Base-by-base conservation (phyloP, 2,329 filamentous ascomycete genomes). In the Cadophora gregata region DNA sequence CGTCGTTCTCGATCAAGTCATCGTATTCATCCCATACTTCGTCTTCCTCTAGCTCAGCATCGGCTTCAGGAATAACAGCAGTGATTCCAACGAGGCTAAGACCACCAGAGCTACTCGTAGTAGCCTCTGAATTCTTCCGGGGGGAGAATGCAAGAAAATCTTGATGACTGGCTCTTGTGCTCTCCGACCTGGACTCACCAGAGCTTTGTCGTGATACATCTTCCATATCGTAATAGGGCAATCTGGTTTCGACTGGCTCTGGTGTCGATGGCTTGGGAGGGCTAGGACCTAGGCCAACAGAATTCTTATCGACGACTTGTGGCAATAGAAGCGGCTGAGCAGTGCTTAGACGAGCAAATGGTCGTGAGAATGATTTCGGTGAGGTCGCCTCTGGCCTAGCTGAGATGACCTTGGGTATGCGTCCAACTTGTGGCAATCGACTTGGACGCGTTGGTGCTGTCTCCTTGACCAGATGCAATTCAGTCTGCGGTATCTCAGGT, bases 1-100 rank as follows among this genome's bases (percentile, higher is more conserved):
- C 84, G 12, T 84, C 84, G 12, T 92, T 89, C 62, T 92, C 91
- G 63, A 97, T 86, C 14, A 97, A 81, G 73, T 97, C 95, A 71
- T 98, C 90, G 75, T 96, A 97, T 79, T 98, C 95, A 67, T 94
- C 90, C 95, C 95, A 98, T 1, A 97, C 86, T 75, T 97, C 95
- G 73, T 97, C 95, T 71, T 96, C 92, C 78, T 97, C 95, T 61
- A 90, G 84, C 0, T 87, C 89, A 4, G 88, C 87, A 53, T 82
- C 83, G 1, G 86, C 82, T 3, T 82, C 80, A 0, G 91, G 90
- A 25, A 91, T 81, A 2, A 93, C 80, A 7, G 91, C 89, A 19
- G 88, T 91, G 3, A 89, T 87, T 6, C 85, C 85, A 14, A 84
- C 83, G 69, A 85, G 88, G 64, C 85, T 88, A 60, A 84, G 80